Evolutionary conservation across 768 basidiomycete species (phyloP).

Genomic region (Psilocybe sp.): DNA sequence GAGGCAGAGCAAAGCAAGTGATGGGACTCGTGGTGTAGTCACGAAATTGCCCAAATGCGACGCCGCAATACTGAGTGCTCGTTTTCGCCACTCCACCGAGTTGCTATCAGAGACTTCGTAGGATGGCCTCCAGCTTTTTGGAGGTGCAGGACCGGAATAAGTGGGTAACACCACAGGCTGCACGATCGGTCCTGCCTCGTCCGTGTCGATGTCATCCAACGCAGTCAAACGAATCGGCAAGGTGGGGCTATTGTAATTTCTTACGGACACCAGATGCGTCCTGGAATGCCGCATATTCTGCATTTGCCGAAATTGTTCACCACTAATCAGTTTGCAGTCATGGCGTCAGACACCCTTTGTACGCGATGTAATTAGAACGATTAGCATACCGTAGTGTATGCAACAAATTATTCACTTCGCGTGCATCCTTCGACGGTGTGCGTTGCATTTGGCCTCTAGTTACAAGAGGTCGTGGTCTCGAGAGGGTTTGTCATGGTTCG

Average conservation of each 20-base stretch:
- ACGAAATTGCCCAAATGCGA: conserved; percentile 24
- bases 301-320: conserved; percentile 66
- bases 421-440: conserved; percentile 7
- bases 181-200: conserved; percentile 1
- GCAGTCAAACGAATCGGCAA: conserved; percentile 40
- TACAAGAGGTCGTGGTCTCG: not conserved
- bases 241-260: conserved; percentile 39
- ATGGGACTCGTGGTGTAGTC: conserved; percentile 35
- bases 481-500: conserved; percentile 2
- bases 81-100: conserved; percentile 45
- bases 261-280: conserved; percentile 24
- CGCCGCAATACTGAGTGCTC: conserved; percentile 55
- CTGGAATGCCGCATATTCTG: conserved; percentile 50
- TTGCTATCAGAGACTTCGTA: conserved; percentile 23
- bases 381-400: conserved; percentile 47
- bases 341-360: not conserved
- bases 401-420: conserved; percentile 41
- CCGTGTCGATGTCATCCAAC: conserved; percentile 11
- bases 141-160: conserved; percentile 50
- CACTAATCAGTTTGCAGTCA: conserved; percentile 34
- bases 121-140: conserved; percentile 54
- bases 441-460: conserved; percentile 10
- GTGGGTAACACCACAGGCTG: conserved; percentile 6
- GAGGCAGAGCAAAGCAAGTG: conserved; percentile 58
- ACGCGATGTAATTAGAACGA: not conserved